Conservation (phyloP, 768 basidiomycete species). For the Gloeophyllum trabeum region DNA sequence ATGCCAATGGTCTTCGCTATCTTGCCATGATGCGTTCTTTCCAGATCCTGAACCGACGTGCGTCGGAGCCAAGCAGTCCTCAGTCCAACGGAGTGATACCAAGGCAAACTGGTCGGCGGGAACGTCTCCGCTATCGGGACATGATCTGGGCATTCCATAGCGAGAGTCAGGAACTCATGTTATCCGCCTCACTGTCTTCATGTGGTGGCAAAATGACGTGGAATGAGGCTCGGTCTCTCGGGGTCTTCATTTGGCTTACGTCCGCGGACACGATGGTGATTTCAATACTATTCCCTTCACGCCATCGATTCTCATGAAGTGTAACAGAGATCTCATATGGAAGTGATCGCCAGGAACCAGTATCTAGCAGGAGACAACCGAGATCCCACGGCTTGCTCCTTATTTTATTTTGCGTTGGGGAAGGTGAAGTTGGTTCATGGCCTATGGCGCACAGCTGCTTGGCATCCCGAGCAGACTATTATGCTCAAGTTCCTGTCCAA, state of each 20-base stretch:
- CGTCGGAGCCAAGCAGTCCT: slow-evolving; percentile 36
- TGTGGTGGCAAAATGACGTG: slow-evolving; percentile 85
- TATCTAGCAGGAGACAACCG: slow-evolving; percentile 82
- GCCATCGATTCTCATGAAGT: background rate
- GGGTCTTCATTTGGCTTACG: slow-evolving; percentile 81
- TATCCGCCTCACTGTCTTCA: slow-evolving; percentile 56
- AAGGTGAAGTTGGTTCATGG: slow-evolving; percentile 90
- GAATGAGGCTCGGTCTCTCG: slow-evolving; percentile 79
- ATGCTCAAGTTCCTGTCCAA: slow-evolving; percentile 93
- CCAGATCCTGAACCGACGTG: slow-evolving; percentile 69
- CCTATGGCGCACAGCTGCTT: slow-evolving; percentile 89
- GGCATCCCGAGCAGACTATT: slow-evolving; percentile 79
- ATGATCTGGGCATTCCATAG: slow-evolving; percentile 97
- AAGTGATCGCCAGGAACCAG: slow-evolving; percentile 83
- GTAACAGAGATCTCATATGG: slow-evolving; percentile 66
- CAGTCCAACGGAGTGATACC: slow-evolving; percentile 27
- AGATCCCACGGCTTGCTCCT: slow-evolving; percentile 81
- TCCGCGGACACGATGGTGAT: slow-evolving; percentile 71
- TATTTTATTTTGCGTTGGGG: slow-evolving; percentile 92
- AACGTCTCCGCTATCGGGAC: slow-evolving; percentile 84
- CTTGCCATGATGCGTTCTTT: slow-evolving; percentile 89
- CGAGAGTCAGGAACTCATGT: slow-evolving; percentile 80
- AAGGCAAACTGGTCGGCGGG: slow-evolving; percentile 45
- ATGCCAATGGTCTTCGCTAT: slow-evolving; percentile 88
- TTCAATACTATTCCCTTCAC: slow-evolving; percentile 5